These are phyloP conservation scores for Solanum pimpinellifolium DNA, from an alignment of 257 asterid genomes.

Conservation along the genomic window DNA sequence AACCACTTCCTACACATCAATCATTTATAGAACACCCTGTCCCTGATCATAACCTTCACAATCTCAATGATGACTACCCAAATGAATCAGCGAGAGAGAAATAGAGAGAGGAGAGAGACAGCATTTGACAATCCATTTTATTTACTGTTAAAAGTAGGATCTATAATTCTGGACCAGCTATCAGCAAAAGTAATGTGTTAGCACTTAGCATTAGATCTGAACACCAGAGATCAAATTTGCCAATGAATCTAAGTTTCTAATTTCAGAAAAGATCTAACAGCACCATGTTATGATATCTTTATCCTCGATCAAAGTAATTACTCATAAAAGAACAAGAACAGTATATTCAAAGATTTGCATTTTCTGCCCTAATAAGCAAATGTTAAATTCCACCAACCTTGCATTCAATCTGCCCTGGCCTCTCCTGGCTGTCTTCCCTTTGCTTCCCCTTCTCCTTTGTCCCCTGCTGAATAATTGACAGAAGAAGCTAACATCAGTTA, in stretches of 20 bases:
- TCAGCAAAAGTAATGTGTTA: not conserved
- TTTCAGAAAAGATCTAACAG: not conserved
- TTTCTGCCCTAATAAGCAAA: not conserved
- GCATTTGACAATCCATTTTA: not conserved
- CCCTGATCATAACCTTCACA: not conserved
- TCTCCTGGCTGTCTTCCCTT: conserved; percentile 17
- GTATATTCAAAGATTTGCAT: not conserved
- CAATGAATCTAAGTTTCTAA: not conserved
- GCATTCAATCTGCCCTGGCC: conserved; percentile 27
- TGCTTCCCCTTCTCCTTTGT: conserved; percentile 13
- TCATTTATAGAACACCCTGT: not conserved
- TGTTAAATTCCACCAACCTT: conserved; percentile 16
- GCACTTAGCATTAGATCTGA: not conserved
- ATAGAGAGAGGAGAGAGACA: not conserved
- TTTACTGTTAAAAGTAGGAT: not conserved
- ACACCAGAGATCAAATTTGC: not conserved
- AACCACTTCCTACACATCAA: not conserved
- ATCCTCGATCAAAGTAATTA: not conserved
- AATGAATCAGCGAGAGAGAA: not conserved
- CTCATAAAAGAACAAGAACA: not conserved
- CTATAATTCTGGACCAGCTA: not conserved
- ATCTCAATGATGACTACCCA: not conserved
- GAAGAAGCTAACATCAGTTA: not conserved
- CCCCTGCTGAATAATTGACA: conserved; percentile 11
- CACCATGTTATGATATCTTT: not conserved